Evolutionary conservation across 768 basidiomycete genomes (phyloP).

Genomic region (Paxillus involutus): DNA sequence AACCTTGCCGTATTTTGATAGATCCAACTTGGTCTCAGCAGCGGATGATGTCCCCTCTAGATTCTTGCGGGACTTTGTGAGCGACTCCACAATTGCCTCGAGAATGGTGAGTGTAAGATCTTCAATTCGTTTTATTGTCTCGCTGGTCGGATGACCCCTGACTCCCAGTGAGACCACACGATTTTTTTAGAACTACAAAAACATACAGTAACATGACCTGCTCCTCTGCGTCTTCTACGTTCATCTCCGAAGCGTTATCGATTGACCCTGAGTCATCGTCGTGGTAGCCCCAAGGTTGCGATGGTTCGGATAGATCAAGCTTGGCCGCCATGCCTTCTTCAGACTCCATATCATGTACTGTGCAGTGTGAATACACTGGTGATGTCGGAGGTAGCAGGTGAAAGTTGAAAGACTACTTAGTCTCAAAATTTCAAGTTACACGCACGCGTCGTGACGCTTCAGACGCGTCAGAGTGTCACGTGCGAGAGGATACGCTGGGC

Average conservation of each 20-base stretch:
- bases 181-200: not conserved
- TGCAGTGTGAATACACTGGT: too few species aligned
- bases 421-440: too few species aligned
- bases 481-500: too few species aligned
- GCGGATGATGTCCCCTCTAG: not conserved
- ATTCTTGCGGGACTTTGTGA: conserved; percentile 5
- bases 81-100: conserved; percentile 27
- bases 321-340: not conserved
- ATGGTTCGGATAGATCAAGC: not conserved
- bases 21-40: conserved; percentile 1
- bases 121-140: conserved; percentile 30
- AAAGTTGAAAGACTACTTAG: not conserved
- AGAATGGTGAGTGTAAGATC: conserved; percentile 29
- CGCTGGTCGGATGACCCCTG: conserved; percentile 10
- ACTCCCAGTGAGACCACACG: not conserved
- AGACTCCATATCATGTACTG: not conserved
- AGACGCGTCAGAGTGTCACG: too few species aligned
- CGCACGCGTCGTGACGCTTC: too few species aligned
- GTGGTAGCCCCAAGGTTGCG: not conserved
- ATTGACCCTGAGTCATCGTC: not conserved
- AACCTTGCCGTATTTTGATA: conserved; percentile 22
- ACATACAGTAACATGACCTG: conserved; percentile 9
- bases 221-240: conserved; percentile 13
- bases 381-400: too few species aligned
- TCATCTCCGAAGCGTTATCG: conserved; percentile 1